Evolutionary conservation across 805 yeast species (phyloP), one percentile per base, ranked within the genome.

Genomic region (Kodamaea hsintzibuensis): DNA sequence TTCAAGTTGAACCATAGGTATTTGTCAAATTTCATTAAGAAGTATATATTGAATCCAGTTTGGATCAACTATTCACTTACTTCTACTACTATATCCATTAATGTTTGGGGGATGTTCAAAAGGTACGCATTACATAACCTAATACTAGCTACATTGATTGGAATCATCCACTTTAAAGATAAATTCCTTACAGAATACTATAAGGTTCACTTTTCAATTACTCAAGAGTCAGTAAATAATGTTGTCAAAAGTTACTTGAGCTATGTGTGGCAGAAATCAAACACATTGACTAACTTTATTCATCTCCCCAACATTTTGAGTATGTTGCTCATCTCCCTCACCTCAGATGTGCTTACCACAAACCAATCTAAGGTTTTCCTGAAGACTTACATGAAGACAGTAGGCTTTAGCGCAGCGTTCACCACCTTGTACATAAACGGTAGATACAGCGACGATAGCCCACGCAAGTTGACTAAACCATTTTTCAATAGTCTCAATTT

Each of bases 11-110:
- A 73, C 58, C 76, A 72, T 55, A 59, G 66, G 25, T 73, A 73
- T 62, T 59, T 74, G 18, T 67, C 76, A 3, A 51, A 65, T 13
- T 62, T 62, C 39, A 66, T 75, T 47, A 74, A 71, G 53, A 50
- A 60, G 6, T 55, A 63, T 30, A 60, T 72, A 4, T 62, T 74
- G 53, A 71, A 73, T 51, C 79, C 80, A 1, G 72, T 76, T 49
- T 76, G 80, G 80, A 67, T 65, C 50, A 71, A 73, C 55, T 74
- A 65, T 55, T 59, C 68, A 27, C 58, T 73, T 50, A 72, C 73
- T 7, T 62, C 60, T 14, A 58, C 56, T 8, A 49, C 60, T 17
- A 66, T 63, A 33, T 42, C 61, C 14, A 33, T 76, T 27, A 60
- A 69, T 35, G 73, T 73, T 72, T 14, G 56, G 7, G 71, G 74